Evolutionary conservation across 805 yeast species (phyloP).

Genomic region (Monosporozyma yasuniensis): DNA sequence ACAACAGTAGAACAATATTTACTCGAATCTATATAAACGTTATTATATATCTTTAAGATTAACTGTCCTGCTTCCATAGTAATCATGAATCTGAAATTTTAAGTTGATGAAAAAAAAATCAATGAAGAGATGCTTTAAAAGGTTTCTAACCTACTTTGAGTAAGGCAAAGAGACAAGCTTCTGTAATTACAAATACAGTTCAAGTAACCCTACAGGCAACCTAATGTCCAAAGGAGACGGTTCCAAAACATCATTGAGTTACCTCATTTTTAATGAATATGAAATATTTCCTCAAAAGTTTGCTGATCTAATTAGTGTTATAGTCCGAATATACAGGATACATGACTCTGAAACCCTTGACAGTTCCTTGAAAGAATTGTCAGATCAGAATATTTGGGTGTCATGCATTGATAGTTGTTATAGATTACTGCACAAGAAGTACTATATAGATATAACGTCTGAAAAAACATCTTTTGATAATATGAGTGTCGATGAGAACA

Average conservation of each 20-base stretch:
- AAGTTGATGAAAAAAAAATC: not conserved
- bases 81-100: not conserved
- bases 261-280: not conserved
- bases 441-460: not conserved
- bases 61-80: not conserved
- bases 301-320: not conserved
- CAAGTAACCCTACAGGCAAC: not conserved
- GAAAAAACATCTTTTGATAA: not conserved
- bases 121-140: not conserved
- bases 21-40: not conserved
- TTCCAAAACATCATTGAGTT: not conserved
- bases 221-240: not conserved
- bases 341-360: not conserved
- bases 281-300: not conserved
- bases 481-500: not conserved
- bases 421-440: not conserved
- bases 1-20: not conserved
- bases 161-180: not conserved
- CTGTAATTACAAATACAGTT: not conserved
- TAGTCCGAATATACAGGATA: not conserved
- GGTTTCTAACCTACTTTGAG: not conserved
- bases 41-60: not conserved
- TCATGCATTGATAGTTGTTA: not conserved
- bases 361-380: not conserved
- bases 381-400: not conserved